These are phyloP conservation scores for Epicoccum sorghinum DNA, from an alignment of 2,329 filamentous ascomycete genomes.

Conservation along the genomic window DNA sequence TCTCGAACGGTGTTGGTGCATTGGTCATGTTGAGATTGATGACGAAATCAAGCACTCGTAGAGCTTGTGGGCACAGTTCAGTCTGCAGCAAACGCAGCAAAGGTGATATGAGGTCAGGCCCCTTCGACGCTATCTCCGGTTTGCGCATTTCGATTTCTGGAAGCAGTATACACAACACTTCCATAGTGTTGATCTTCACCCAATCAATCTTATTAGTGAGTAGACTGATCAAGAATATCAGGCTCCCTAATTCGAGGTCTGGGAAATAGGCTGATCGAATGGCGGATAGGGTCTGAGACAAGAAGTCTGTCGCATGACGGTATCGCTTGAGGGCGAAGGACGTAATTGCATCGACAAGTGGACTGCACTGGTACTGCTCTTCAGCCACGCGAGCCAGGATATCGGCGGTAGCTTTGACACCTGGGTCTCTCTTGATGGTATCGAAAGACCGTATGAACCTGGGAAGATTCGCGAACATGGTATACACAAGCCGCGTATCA, in stretches of 20 bases:
- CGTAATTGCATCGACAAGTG: conserved; percentile 72
- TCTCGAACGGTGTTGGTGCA: conserved; percentile 78
- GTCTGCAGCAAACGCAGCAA: conserved; percentile 88
- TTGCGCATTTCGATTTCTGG: conserved; percentile 93
- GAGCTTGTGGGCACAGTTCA: conserved; percentile 88
- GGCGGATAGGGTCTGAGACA: conserved; percentile 74
- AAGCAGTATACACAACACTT: conserved; percentile 81
- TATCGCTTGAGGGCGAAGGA: conserved; percentile 73
- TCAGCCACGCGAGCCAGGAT: conserved; percentile 76
- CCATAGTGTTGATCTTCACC: conserved; percentile 94
- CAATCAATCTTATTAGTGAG: conserved; percentile 87
- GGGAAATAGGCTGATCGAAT: conserved; percentile 82
- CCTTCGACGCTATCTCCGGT: conserved; percentile 85
- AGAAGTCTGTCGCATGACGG: conserved; percentile 74
- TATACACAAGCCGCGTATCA: conserved; percentile 80
- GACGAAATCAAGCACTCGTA: conserved; percentile 91
- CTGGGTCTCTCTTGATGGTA: conserved; percentile 58
- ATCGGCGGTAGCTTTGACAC: conserved; percentile 65
- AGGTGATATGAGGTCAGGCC: conserved; percentile 93
- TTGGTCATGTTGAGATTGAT: conserved; percentile 95
- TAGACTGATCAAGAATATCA: conserved; percentile 89
- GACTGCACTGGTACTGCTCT: conserved; percentile 70
- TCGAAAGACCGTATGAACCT: conserved; percentile 83
- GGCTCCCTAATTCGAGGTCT: conserved; percentile 77
- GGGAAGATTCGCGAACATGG: conserved; percentile 89